Percentiles rank a stretch among this genome's conserved stretches.
Conservation (phyloP, 768 basidiomycete species). For the Suillus subalutaceus region DNA sequence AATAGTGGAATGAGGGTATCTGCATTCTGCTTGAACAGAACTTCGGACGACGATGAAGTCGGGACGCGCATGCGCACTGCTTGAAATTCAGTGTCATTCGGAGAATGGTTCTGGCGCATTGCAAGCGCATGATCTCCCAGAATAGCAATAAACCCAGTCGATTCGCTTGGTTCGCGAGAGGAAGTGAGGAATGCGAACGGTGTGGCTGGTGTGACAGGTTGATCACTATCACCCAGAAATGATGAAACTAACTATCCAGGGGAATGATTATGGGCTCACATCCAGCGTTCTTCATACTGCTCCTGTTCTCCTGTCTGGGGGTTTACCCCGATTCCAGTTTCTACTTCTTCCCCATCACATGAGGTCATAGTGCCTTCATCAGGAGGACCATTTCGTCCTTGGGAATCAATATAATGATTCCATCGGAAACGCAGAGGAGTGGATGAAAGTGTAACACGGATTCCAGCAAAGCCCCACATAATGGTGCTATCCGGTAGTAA, state of each 20-base stretch:
- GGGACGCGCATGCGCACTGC: constrained; percentile 3
- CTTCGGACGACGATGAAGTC: neutral
- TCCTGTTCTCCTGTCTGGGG: constrained; percentile 19
- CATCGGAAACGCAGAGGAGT: constrained; percentile 19
- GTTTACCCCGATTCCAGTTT: constrained; percentile 18
- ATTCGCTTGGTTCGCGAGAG: constrained; percentile 10
- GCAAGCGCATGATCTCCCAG: constrained; percentile 21
- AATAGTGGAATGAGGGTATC: neutral
- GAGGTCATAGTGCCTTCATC: constrained; percentile 19
- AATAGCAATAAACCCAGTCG: constrained; percentile 24
- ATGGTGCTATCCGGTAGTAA: constrained; percentile 3
- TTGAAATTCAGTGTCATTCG: neutral
- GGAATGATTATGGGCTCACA: constrained; percentile 14
- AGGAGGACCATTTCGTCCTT: constrained; percentile 12
- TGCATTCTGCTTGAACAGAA: constrained; percentile 2
- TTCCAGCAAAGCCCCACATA: constrained; percentile 20
- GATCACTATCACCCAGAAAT: constrained; percentile 12
- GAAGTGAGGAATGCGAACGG: constrained; percentile 24
- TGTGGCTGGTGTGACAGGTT: constrained; percentile 11
- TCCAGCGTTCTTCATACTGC: constrained; percentile 25
- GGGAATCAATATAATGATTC: constrained; percentile 22
- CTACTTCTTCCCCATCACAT: constrained; percentile 17
- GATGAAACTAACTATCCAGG: neutral
- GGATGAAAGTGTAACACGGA: constrained; percentile 15
- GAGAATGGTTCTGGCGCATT: constrained; percentile 9